A percentile compares a stretch with the other conserved stretches of the same genome.
These are phyloP conservation scores for Agastache rugosa DNA, from an alignment of 257 asterid genomes.

Conservation along the genomic window DNA sequence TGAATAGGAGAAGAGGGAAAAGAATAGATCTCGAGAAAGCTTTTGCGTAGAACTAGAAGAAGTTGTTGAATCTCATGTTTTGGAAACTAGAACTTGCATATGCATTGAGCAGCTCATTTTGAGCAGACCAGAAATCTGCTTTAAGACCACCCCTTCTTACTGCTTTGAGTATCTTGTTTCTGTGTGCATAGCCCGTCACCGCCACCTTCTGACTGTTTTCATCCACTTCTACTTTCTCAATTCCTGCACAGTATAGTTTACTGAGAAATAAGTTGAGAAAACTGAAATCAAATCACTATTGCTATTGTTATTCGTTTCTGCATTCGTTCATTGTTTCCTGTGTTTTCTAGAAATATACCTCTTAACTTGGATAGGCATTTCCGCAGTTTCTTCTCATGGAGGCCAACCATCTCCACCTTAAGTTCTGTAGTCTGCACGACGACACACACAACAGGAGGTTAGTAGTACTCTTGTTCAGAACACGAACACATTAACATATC, in stretches of 20 bases:
- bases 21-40: background rate
- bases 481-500: no score
- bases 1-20: background rate
- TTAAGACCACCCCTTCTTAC: slow-evolving; percentile 52
- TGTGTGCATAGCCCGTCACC: slow-evolving; percentile 51
- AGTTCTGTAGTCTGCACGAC: slow-evolving; percentile 51
- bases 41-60: slow-evolving; percentile 32
- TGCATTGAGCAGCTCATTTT: slow-evolving; percentile 54
- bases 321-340: background rate
- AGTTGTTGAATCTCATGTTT: slow-evolving; percentile 42
- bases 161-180: slow-evolving; percentile 58
- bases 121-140: slow-evolving; percentile 64
- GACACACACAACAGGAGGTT: slow-evolving; percentile 3
- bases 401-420: slow-evolving; percentile 60
- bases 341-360: slow-evolving; percentile 29
- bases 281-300: background rate
- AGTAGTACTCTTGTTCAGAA: background rate
- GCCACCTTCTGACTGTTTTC: slow-evolving; percentile 47
- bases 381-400: slow-evolving; percentile 56
- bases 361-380: slow-evolving; percentile 55
- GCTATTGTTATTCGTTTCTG: background rate
- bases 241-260: slow-evolving; percentile 33
- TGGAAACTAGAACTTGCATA: slow-evolving; percentile 43
- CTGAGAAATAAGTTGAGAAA: background rate
- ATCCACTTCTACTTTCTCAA: slow-evolving; percentile 58